Evolutionary conservation across 2,329 filamentous ascomycete species (phyloP), one percentile per base, ranked within the genome.

Genomic region (Incumbomyces delicatus): DNA sequence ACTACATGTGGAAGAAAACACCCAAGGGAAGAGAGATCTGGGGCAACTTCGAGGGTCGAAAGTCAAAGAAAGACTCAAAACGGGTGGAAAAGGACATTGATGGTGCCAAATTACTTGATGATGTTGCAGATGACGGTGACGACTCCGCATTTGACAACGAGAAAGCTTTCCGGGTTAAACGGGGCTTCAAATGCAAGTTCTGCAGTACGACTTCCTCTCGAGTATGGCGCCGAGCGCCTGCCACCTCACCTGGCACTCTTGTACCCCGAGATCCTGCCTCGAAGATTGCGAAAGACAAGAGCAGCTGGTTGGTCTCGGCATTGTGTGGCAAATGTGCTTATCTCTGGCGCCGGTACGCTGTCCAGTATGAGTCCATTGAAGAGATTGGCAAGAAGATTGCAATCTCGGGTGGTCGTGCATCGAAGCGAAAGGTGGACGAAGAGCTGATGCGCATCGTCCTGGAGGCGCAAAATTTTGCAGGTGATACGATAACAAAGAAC

Each of bases 1-100:
- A 96, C 66, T 98, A 98, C 63, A 86, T 86, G 54, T 98, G 92
- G 92, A 98, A 98, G 69, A 96, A 96, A 66, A 87, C 87, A 0
- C 76, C 83, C 1, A 81, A 83, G 49, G 92, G 92, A 34, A 82
- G 78, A 60, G 81, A 92, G 57, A 81, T 98, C 17, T 95, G 92
- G 89, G 87, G 87, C 50, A 86, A 81, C 54, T 95, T 85, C 58
- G 80, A 86, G 42, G 87, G 86, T 10, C 80, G 90, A 38, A 94
- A 94, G 61, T 86, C 87, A 47, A 94, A 90, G 64, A 95, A 92
- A 66, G 87, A 94, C 60, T 80, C 81, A 35, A 85, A 82, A 60
- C 60, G 61, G 47, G 56, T 58, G n/a, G 64, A 66, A 41, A 83
- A 85, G 58, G 64, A 67, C 38, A 83, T 81, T 39, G 76, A 77